These are phyloP conservation scores for Singerocomus rubriflavus DNA, from an alignment of 1,284 basidiomycete species.

Conservation along the genomic window DNA sequence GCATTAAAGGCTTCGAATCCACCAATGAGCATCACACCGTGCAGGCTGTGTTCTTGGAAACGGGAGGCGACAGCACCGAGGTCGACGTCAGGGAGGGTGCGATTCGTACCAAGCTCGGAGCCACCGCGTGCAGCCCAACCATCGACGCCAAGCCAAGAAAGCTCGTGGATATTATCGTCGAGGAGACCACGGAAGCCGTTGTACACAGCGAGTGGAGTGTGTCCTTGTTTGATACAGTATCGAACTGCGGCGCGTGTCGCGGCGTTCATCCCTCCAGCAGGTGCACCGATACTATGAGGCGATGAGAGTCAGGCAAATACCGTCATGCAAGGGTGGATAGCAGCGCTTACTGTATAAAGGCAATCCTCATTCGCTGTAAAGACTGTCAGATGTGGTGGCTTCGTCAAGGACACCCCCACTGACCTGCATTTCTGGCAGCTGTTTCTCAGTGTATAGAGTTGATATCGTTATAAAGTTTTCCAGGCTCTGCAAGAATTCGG, in stretches of 20 bases:
- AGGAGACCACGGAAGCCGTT: slow-evolving; percentile 96
- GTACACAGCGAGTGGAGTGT: slow-evolving; percentile 87
- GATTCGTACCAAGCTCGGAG: slow-evolving; percentile 98
- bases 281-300: slow-evolving; percentile 79
- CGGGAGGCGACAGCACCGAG: slow-evolving; percentile 85
- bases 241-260: slow-evolving; percentile 93
- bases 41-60: slow-evolving; percentile 83
- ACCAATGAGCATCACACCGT: slow-evolving; percentile 88
- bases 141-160: slow-evolving; percentile 97
- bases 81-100: slow-evolving; percentile 81
- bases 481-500: slow-evolving; percentile 88
- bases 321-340: not conserved
- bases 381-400: slow-evolving; percentile 9
- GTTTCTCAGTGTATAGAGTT: slow-evolving; percentile 55
- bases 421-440: slow-evolving; percentile 64
- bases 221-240: slow-evolving; percentile 90
- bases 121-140: slow-evolving; percentile 95
- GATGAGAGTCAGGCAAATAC: not conserved
- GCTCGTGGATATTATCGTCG: slow-evolving; percentile 81
- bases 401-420: not conserved
- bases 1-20: slow-evolving; percentile 94
- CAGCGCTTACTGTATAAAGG: slow-evolving; percentile 83
- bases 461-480: slow-evolving; percentile 82
- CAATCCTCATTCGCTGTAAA: slow-evolving; percentile 77
- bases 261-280: slow-evolving; percentile 98